These are phyloP conservation scores for Yamadazyma endophytica DNA, from an alignment of 805 yeast species.

Conservation along the genomic window DNA sequence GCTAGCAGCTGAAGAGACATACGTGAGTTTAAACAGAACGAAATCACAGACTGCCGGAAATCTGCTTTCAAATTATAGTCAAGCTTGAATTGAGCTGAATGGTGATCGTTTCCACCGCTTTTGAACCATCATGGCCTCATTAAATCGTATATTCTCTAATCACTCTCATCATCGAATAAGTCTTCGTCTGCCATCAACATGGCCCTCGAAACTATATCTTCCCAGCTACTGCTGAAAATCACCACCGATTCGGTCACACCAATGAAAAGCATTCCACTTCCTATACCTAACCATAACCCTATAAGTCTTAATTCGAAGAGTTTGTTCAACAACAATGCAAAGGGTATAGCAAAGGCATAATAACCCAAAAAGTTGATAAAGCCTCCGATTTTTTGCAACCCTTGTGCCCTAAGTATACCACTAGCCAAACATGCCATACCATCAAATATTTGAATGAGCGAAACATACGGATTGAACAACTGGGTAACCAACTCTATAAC, in stretches of 20 bases:
- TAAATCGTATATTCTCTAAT: neutral
- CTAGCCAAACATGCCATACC: slow-evolving; percentile 68
- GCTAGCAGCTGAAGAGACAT: too few relatives aligned
- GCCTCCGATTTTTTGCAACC: slow-evolving; percentile 72
- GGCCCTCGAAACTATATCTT: slow-evolving; percentile 34
- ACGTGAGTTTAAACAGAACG: too few relatives aligned
- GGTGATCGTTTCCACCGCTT: too few relatives aligned
- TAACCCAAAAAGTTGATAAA: slow-evolving; percentile 64
- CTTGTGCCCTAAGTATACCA: slow-evolving; percentile 73
- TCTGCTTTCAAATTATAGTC: too few relatives aligned
- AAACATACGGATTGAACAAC: slow-evolving; percentile 57
- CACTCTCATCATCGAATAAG: neutral
- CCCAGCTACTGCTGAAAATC: slow-evolving; percentile 53
- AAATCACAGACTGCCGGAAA: too few relatives aligned
- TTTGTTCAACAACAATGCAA: slow-evolving; percentile 54
- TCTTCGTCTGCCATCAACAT: slow-evolving; percentile 11
- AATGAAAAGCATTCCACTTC: slow-evolving; percentile 55
- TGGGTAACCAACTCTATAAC: slow-evolving; percentile 50
- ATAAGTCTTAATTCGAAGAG: slow-evolving; percentile 41
- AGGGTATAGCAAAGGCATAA: slow-evolving; percentile 66
- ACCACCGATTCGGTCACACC: slow-evolving; percentile 46
- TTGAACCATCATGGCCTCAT: too few relatives aligned
- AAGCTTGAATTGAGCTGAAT: too few relatives aligned
- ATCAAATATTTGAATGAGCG: slow-evolving; percentile 65
- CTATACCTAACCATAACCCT: slow-evolving; percentile 77